Base-by-base conservation (phyloP, 1,284 basidiomycete genomes). In the Nidula niveotomentosa region DNA sequence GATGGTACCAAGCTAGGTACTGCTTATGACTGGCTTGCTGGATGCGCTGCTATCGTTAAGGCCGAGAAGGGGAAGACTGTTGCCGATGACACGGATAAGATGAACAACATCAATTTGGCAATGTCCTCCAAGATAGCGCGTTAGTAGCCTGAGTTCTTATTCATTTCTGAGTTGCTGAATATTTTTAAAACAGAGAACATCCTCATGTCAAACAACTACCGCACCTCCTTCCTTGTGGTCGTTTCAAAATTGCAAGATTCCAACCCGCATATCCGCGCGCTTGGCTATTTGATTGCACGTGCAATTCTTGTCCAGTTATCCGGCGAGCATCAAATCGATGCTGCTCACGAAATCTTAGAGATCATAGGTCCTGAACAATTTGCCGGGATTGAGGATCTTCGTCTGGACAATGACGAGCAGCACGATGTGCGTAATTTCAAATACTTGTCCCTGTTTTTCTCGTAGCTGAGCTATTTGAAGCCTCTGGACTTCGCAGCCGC, bases 81-180 rank as follows among this genome's bases (percentile, higher is more conserved):
- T n/a, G 72, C 62, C 13, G 72, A 70, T 53, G 55, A 52, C 0
- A 64, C 68, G 6, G 78, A 81, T 49, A 77, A 72, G 58, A 77
- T 88, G 74, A 76, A 69, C 37, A 69, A 69, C 36, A 64, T 77
- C 6, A 90, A 91, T 61, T 56, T 78, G 30, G 72, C 70, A 0
- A 62, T 91, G 15, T 77, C 83, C 0, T 67, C 73, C 34, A 79
- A 78, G 60, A 82, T 92, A 56, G 87, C 89, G 53, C 81, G 90
- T 91, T 56, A 58, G 84, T 73, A 15, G 6, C 13, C 9, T 41
- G 48, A 10, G 48, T 52, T 50, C 37, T 7, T 41, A 53, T 17
- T 52, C 51, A 49, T 36, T 48, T 44, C 9, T 35, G 10, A 13
- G 39, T 46, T 43, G 4, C 54, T 34, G 3, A 8, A 13, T 52